Percentiles rank a stretch among this genome's conserved stretches.
These are phyloP conservation scores for Aspergillus bombycis DNA, from an alignment of 2,329 filamentous ascomycete species.

Conservation along the genomic window DNA sequence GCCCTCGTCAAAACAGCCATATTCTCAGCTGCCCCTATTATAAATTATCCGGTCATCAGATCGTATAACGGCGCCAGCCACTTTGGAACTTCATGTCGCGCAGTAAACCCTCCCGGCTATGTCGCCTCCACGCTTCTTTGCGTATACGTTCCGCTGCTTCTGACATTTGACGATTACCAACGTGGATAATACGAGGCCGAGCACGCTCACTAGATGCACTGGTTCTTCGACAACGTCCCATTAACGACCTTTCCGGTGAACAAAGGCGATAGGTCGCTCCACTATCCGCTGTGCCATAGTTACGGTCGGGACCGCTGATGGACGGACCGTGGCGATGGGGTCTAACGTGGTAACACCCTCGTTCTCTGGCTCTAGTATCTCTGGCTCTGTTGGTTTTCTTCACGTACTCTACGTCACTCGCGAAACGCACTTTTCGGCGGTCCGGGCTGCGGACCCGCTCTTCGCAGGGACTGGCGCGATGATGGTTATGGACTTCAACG, in stretches of 20 bases:
- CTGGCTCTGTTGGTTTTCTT: constrained; percentile 10
- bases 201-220: neutral
- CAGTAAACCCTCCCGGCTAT: constrained; percentile 12
- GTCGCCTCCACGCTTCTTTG: constrained; percentile 18
- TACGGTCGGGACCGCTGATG: neutral
- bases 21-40: neutral
- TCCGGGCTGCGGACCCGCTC: constrained; percentile 8
- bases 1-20: neutral
- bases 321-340: neutral
- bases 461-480: constrained; percentile 6
- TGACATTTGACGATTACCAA: constrained; percentile 26
- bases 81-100: constrained; percentile 11
- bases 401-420: constrained; percentile 20
- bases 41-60: constrained; percentile 8
- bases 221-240: neutral
- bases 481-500: constrained; percentile 20
- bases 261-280: neutral
- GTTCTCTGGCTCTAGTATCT: constrained; percentile 4
- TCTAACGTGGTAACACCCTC: neutral
- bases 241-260: neutral
- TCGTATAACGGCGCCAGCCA: constrained; percentile 9
- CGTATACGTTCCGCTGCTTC: constrained; percentile 23
- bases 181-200: constrained; percentile 30
- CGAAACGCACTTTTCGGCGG: constrained; percentile 23
- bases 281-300: neutral